Percentiles rank a stretch among this genome's conserved stretches.
These are phyloP conservation scores for Chloroidium sp. DNA, from an alignment of 163 green algal species.

Conservation along the genomic window DNA sequence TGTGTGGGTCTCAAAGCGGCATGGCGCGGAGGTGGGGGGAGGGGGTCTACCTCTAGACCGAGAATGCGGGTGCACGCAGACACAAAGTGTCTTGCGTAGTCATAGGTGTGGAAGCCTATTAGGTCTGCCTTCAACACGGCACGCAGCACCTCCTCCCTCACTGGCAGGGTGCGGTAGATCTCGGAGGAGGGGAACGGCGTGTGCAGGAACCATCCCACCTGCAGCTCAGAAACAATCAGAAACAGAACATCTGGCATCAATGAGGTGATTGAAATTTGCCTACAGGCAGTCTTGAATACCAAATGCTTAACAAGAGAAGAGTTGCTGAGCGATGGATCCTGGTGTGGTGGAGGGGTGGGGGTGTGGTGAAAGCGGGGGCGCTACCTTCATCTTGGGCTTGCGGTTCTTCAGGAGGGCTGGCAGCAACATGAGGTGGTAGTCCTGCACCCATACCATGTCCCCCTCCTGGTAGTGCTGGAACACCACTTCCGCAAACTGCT, in stretches of 20 bases:
- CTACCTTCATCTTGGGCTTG: constrained; percentile 68
- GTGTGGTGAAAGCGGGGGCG: neutral
- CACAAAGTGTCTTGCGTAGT: constrained; percentile 99
- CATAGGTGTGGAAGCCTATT: constrained; percentile 99
- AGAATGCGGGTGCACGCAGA: constrained; percentile 91
- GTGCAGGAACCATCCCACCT: constrained; percentile 93
- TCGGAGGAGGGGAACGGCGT: constrained; percentile 95
- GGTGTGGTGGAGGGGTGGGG: neutral
- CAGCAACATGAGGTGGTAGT: constrained; percentile 99
- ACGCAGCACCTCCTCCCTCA: constrained; percentile 89
- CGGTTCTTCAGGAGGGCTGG: constrained; percentile 81
- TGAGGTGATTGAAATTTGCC: too few species aligned
- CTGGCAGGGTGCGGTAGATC: constrained; percentile 93
- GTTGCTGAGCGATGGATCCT: too few species aligned
- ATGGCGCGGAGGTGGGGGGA: too few species aligned
- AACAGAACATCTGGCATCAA: too few species aligned
- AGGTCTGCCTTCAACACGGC: constrained; percentile 80
- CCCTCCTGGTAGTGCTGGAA: constrained; percentile 62
- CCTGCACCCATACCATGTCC: constrained; percentile 91
- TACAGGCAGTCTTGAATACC: too few species aligned
- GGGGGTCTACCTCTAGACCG: constrained; percentile 80
- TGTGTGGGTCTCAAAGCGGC: too few species aligned
- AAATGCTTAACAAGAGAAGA: too few species aligned
- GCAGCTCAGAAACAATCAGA: neutral
- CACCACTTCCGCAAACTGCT: constrained; percentile 38